Evolutionary conservation across 495 filamentous ascomycete genomes (phyloP), one percentile per base, ranked within the genome.

Genomic region (Platismatia glauca): DNA sequence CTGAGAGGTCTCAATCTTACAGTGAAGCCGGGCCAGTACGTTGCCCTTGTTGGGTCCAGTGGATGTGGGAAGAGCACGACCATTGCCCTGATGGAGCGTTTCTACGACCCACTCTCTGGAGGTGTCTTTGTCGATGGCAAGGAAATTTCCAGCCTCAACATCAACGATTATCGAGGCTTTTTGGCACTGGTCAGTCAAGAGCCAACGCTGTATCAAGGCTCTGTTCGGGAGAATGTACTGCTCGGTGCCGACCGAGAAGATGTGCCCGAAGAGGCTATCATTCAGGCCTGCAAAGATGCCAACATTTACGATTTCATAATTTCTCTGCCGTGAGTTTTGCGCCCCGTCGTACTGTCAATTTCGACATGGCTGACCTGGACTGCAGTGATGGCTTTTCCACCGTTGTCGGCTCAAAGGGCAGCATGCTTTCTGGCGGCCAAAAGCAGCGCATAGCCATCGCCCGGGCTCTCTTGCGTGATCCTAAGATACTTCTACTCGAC

Each of bases 271-370:
- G 86, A 84, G 43, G 78, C 79, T 7, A 79, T 96, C 38, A 78
- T 86, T 57, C 80, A 86, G 66, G 89, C 88, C 18, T 94, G 90
- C 78, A 86, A 85, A 63, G 87, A 92, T 70, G 91, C 91, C 48
- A 96, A 95, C 68, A 96, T 96, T 67, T 90, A 91, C 71, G 89
- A 94, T 67, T 95, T 95, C 73, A 92, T 96, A 72, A 81, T 86
- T 71, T 87, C 85, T 52, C 75, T 86, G 18, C 84, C 85, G 67
- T 75, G 72, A 71, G 74, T 76, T 61, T 43, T 44, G 20, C 53
- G 43, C 29, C 41, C 29, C 55, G 53, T 29, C 44, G 16, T 15
- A 34, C 7, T 20, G 12, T 13, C 11, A 13, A 13, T 7, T 11
- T 13, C 8, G 1, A 44, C 61, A 64, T 71, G 66, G 71, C 70